Conservation (phyloP, 2,329 filamentous ascomycete genomes). For the Aspergillus intermedius region DNA sequence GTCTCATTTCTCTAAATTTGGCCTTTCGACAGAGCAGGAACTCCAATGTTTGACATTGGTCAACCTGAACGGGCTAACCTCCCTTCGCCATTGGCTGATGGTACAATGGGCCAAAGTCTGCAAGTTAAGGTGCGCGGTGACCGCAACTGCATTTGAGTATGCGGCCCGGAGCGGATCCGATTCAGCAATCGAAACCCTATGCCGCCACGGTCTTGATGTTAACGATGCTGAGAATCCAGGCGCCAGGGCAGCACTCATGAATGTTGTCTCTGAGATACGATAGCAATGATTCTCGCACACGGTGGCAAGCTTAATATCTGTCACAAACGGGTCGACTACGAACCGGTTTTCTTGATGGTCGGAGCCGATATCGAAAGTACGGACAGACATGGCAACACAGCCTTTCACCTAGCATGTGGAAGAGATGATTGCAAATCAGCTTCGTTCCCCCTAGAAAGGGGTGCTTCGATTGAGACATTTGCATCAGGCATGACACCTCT, state of each 20-base stretch:
- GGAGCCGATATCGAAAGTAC: background rate
- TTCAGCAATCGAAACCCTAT: conserved; percentile 10
- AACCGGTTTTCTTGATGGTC: too few species aligned
- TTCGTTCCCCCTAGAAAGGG: background rate
- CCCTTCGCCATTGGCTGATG: conserved; percentile 14
- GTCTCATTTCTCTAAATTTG: too few species aligned
- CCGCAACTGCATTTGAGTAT: conserved; percentile 5
- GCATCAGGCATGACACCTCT: background rate
- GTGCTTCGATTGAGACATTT: background rate
- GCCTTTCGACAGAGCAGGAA: background rate
- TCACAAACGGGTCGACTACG: too few species aligned
- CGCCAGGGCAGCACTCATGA: too few species aligned
- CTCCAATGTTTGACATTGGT: conserved; percentile 10
- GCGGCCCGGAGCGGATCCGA: conserved; percentile 9
- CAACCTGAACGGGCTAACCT: conserved; percentile 1
- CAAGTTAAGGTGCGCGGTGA: background rate
- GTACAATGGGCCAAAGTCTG: conserved; percentile 12
- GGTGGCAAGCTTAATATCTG: background rate
- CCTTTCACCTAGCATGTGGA: conserved; percentile 2
- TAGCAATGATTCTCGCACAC: background rate
- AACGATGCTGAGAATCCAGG: conserved; percentile 2
- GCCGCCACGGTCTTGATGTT: conserved; percentile 12
- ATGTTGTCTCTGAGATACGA: background rate
- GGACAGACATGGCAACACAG: conserved; percentile 3
- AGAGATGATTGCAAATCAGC: background rate